Evolutionary conservation across 345 rosid genomes (phyloP).

Genomic region (Orychophragmus violaceus): DNA sequence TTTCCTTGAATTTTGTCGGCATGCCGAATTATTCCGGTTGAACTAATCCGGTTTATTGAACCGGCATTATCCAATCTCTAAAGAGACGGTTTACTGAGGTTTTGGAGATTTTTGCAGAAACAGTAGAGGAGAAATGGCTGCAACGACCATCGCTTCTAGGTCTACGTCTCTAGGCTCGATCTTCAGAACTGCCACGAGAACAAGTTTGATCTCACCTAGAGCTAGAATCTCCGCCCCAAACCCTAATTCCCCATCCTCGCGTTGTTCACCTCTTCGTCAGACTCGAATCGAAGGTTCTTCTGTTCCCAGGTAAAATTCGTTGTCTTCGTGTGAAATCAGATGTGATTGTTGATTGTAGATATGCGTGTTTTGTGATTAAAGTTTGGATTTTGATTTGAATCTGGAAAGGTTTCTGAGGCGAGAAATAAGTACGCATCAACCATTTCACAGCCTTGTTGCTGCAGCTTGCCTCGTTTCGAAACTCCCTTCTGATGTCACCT

Average conservation of each 20-base stretch:
- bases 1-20: not conserved
- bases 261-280: slow-evolving; percentile 29
- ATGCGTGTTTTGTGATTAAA: not conserved
- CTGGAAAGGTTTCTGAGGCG: slow-evolving; percentile 49
- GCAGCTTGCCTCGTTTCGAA: slow-evolving; percentile 76
- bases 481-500: slow-evolving; percentile 40
- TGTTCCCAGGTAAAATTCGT: slow-evolving; percentile 23
- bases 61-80: not conserved
- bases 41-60: not conserved
- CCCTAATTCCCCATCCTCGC: slow-evolving; percentile 19
- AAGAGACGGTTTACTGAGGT: slow-evolving; percentile 32
- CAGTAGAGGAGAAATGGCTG: slow-evolving; percentile 33
- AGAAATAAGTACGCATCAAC: slow-evolving; percentile 56
- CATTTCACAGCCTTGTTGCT: slow-evolving; percentile 55
- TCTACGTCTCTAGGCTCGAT: slow-evolving; percentile 39
- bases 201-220: slow-evolving; percentile 16
- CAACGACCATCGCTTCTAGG: slow-evolving; percentile 43
- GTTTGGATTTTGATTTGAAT: not conserved
- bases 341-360: too few species aligned
- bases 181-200: slow-evolving; percentile 25
- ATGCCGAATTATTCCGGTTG: not conserved
- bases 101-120: slow-evolving; percentile 21
- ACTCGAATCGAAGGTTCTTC: slow-evolving; percentile 33
- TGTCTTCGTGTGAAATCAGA: too few species aligned
- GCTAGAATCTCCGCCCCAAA: slow-evolving; percentile 26